Conservation (phyloP, 306 rosid genomes). For the Herpetospermum pedunculosum region DNA sequence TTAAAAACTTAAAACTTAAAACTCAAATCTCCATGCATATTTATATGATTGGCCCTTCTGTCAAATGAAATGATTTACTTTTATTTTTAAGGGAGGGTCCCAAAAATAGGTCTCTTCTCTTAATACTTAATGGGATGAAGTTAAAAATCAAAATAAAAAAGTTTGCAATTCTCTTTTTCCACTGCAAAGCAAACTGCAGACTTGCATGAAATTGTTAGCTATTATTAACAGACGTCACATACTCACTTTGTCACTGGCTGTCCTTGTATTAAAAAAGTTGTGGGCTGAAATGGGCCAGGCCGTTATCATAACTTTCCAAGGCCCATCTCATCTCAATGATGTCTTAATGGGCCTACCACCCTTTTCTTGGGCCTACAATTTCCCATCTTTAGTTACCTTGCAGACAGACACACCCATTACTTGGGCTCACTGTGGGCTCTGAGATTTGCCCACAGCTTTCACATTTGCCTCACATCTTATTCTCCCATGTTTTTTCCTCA, state of each 20-base stretch:
- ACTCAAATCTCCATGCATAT: conserved; percentile 17
- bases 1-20: too few species aligned
- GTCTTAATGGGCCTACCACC: conserved; percentile 5
- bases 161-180: conserved; percentile 2
- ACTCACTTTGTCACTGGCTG: neutral
- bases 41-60: conserved; percentile 34
- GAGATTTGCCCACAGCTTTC: neutral
- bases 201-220: conserved; percentile 3
- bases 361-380: conserved; percentile 6
- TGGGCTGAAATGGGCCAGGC: conserved; percentile 1
- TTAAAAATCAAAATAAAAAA: too few species aligned
- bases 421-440: conserved; percentile 6
- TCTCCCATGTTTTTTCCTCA: neutral
- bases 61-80: conserved; percentile 31
- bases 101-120: neutral
- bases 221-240: neutral
- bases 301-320: neutral
- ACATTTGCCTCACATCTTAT: neutral
- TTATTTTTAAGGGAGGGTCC: neutral
- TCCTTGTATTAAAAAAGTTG: conserved; percentile 2
- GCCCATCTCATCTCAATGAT: conserved; percentile 7
- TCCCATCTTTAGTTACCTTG: neutral
- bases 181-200: conserved; percentile 8
- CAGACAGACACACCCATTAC: neutral
- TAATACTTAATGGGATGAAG: neutral